Evolutionary conservation across 352 stramenopile species (phyloP).

Genomic region (Blastocystis sp.): DNA sequence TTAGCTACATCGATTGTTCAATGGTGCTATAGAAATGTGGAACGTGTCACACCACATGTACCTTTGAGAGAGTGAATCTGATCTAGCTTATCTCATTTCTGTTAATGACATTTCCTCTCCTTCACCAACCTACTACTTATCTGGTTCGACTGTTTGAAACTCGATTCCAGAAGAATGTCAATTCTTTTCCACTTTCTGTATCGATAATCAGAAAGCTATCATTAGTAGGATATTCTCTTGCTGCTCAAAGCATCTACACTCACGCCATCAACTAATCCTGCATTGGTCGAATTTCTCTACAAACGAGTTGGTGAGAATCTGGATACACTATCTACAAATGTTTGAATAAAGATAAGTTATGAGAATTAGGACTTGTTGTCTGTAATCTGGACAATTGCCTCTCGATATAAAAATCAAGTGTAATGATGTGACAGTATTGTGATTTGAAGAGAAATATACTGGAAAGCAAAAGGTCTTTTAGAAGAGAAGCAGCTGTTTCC

Average conservation of each 20-base stretch:
- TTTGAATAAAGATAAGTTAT: not conserved
- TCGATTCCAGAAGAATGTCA: constrained; percentile 25
- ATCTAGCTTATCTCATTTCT: constrained; percentile 2
- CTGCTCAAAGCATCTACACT: not conserved
- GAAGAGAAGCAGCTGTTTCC: not conserved
- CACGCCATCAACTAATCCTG: not conserved
- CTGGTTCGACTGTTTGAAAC: constrained; percentile 2
- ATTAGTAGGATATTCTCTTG: not conserved
- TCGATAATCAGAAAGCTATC: not conserved
- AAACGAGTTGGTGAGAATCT: constrained; percentile 14
- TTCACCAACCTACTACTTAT: not conserved
- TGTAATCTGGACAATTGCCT: constrained; percentile 25
- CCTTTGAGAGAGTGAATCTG: not conserved
- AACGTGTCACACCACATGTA: not conserved
- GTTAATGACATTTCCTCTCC: constrained; percentile 8
- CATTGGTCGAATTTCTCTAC: constrained; percentile 11
- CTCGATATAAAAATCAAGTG: constrained; percentile 11
- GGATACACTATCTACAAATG: not conserved
- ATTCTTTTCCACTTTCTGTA: not conserved
- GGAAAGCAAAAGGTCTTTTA: not conserved
- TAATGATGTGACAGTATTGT: not conserved
- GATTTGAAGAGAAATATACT: not conserved
- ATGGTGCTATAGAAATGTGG: not conserved
- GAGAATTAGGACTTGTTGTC: constrained; percentile 35
- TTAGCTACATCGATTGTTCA: not conserved